Evolutionary conservation across 2,329 filamentous ascomycete genomes (phyloP).

Genomic region (Hypocrella siamensis): DNA sequence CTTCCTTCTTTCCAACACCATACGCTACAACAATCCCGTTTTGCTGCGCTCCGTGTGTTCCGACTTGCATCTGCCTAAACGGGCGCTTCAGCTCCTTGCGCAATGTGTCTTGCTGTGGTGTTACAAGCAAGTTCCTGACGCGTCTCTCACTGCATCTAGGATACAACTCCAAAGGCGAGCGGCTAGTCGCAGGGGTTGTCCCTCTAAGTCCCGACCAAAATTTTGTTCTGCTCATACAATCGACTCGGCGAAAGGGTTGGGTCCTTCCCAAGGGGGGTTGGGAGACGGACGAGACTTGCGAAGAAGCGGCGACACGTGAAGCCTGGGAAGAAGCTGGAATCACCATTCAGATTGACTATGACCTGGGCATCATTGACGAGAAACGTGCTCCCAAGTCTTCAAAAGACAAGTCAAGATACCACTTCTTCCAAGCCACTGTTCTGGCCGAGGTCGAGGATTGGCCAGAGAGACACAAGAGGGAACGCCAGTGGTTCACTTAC

Average conservation of each 20-base stretch:
- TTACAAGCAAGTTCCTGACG: background rate
- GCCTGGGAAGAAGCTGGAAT: constrained; percentile 98
- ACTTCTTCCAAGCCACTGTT: constrained; percentile 81
- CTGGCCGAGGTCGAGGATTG: constrained; percentile 71
- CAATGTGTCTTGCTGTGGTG: too few species aligned
- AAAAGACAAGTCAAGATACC: constrained; percentile 49
- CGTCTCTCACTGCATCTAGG: constrained; percentile 25
- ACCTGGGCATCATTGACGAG: constrained; percentile 77
- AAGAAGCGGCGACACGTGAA: constrained; percentile 73
- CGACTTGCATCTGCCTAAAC: too few species aligned
- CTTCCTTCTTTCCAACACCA: too few species aligned
- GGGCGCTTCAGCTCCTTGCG: too few species aligned
- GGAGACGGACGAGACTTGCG: constrained; percentile 85
- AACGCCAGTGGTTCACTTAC: constrained; percentile 80
- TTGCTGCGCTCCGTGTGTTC: too few species aligned
- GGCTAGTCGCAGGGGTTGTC: constrained; percentile 88
- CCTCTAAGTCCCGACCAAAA: constrained; percentile 75
- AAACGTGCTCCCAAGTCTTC: constrained; percentile 62
- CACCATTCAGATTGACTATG: constrained; percentile 65
- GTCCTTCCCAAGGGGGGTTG: constrained; percentile 95
- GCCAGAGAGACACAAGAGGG: constrained; percentile 88
- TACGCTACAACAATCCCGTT: too few species aligned
- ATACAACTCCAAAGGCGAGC: constrained; percentile 82
- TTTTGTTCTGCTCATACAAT: constrained; percentile 86
- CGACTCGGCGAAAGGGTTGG: constrained; percentile 80